Evolutionary conservation across 148 eudicot species (phyloP).

Genomic region (Dianthus caryophyllus): DNA sequence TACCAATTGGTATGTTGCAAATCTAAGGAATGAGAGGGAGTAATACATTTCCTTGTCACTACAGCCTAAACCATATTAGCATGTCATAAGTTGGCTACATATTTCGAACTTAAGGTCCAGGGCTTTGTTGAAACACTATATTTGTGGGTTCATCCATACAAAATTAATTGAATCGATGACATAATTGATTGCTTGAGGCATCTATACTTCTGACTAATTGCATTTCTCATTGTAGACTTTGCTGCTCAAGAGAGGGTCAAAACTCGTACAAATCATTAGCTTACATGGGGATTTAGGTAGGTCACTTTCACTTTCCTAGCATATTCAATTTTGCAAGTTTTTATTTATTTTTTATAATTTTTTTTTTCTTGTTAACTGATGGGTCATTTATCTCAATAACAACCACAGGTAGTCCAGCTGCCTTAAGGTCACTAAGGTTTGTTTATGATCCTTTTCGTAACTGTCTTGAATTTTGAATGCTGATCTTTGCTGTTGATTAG

Average conservation of each 20-base stretch:
- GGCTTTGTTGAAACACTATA: not conserved
- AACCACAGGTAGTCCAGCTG: conserved; percentile 23
- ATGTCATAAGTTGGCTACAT: not conserved
- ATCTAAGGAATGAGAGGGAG: no score
- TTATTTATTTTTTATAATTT: no score
- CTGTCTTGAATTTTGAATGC: not conserved
- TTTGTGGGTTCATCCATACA: not conserved
- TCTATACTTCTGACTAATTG: not conserved
- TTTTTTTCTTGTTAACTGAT: conserved; percentile 13
- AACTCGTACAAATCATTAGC: conserved; percentile 13
- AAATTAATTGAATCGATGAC: no score
- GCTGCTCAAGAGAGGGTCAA: conserved; percentile 28
- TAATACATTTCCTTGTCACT: not conserved
- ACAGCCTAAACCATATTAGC: not conserved
- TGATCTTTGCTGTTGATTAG: not conserved
- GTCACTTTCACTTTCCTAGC: conserved; percentile 4
- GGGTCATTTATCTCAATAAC: not conserved
- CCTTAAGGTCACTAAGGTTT: conserved; percentile 30
- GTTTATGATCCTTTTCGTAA: not conserved
- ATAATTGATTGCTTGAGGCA: not conserved
- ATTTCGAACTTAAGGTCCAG: not conserved
- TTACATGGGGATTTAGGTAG: conserved; percentile 27
- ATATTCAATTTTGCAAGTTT: not conserved
- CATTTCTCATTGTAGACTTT: conserved; percentile 22
- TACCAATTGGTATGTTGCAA: no score